These are phyloP conservation scores for Pythium diclinum DNA, from an alignment of 352 stramenopile genomes.

Conservation along the genomic window DNA sequence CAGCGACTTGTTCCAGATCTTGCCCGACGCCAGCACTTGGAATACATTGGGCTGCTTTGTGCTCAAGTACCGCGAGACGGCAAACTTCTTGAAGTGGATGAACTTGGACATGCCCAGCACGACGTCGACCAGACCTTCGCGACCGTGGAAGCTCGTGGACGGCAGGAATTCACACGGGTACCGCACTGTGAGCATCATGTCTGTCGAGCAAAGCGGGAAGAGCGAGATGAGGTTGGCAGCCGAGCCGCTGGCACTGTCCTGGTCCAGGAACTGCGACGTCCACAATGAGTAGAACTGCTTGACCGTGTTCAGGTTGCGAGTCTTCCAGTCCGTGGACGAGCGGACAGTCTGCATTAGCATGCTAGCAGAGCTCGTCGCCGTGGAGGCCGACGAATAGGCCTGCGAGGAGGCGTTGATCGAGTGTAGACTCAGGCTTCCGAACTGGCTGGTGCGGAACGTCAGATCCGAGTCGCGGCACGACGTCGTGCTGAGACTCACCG, in stretches of 20 bases:
- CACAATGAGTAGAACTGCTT: slow-evolving; percentile 86
- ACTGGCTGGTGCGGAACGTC: slow-evolving; percentile 28
- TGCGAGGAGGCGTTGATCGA: slow-evolving; percentile 23
- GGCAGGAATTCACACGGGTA: slow-evolving; percentile 81
- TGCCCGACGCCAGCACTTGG: slow-evolving; percentile 65
- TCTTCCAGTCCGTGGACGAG: slow-evolving; percentile 81
- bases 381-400: slow-evolving; percentile 7
- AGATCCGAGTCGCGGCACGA: slow-evolving; percentile 61
- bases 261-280: slow-evolving; percentile 69
- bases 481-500: slow-evolving; percentile 43
- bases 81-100: slow-evolving; percentile 70
- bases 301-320: slow-evolving; percentile 70
- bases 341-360: slow-evolving; percentile 67
- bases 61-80: slow-evolving; percentile 65
- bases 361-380: slow-evolving; percentile 15
- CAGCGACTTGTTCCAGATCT: slow-evolving; percentile 79
- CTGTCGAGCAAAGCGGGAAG: slow-evolving; percentile 79
- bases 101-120: slow-evolving; percentile 70
- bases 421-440: slow-evolving; percentile 15
- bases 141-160: slow-evolving; percentile 72
- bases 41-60: slow-evolving; percentile 83
- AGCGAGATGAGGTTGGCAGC: slow-evolving; percentile 64
- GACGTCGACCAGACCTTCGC: slow-evolving; percentile 78
- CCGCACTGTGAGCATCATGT: slow-evolving; percentile 71
- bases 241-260: slow-evolving; percentile 45